Percentiles rank a stretch among this genome's conserved stretches.
phyloP scores from a whole-genome alignment of 2,329 filamentous ascomycete genomes.

The Ampelomyces quisqualis region DNA sequence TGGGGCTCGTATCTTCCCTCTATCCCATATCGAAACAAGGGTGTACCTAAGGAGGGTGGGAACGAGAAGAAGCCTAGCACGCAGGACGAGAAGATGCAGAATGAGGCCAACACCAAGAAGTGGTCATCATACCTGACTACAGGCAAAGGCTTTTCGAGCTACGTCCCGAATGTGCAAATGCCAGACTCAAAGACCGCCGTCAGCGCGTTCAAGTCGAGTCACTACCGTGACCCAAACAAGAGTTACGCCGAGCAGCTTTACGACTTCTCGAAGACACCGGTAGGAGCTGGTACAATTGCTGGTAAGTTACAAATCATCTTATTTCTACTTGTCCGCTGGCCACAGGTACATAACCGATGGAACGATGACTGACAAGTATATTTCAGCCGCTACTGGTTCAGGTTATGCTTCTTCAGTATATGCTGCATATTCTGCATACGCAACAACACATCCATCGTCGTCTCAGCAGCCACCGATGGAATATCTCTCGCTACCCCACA shows the following conservation, averaged over 20 bases:
- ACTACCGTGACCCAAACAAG: conserved; percentile 51
- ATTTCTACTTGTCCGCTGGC: neutral
- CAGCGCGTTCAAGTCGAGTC: conserved; percentile 49
- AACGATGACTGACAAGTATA: neutral
- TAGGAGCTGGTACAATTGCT: conserved; percentile 50
- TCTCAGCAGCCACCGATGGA: conserved; percentile 47
- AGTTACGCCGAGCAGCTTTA: conserved; percentile 53
- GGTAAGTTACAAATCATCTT: conserved; percentile 28
- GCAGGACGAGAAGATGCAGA: conserved; percentile 35
- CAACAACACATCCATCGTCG: conserved; percentile 35
- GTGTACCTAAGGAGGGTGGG: conserved; percentile 16
- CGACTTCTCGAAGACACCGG: conserved; percentile 54
- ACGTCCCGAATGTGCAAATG: conserved; percentile 46
- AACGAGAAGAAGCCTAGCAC: conserved; percentile 24
- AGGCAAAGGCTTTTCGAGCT: conserved; percentile 51
- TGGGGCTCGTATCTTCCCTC: conserved; percentile 46
- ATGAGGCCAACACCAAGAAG: conserved; percentile 42
- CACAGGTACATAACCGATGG: neutral
- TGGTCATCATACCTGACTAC: conserved; percentile 53
- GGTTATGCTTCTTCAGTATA: conserved; percentile 52
- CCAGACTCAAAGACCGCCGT: conserved; percentile 45
- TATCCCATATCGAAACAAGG: conserved; percentile 40
- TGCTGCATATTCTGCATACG: conserved; percentile 53
- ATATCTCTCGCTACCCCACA: conserved; percentile 51
- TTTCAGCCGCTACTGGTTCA: conserved; percentile 48